Evolutionary conservation across 2,329 filamentous ascomycete genomes (phyloP).

Genomic region (Stagonosporopsis chrysanthemi): DNA sequence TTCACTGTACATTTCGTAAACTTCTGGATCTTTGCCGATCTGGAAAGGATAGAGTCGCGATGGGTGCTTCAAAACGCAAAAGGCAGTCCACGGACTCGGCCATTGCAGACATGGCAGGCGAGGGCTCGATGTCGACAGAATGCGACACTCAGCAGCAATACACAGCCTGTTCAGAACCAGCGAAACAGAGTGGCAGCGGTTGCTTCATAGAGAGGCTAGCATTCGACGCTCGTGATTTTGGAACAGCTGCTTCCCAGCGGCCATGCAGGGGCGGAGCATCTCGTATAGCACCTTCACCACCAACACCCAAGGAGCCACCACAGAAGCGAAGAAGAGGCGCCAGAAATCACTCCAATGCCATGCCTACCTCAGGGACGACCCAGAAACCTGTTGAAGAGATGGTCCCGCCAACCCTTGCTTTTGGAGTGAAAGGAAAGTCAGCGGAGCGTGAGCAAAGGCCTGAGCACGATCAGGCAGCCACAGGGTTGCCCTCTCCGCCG

Average conservation of each 20-base stretch:
- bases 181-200: background rate
- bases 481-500: slow-evolving; percentile 2
- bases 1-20: background rate
- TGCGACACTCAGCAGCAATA: background rate
- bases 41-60: background rate
- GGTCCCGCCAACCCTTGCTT: background rate
- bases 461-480: background rate
- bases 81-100: slow-evolving; percentile 14
- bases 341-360: background rate
- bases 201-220: background rate
- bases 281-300: background rate
- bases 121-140: background rate
- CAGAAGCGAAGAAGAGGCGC: background rate
- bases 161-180: background rate
- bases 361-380: background rate
- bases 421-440: slow-evolving; percentile 3
- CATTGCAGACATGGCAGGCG: slow-evolving; percentile 16
- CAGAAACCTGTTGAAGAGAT: background rate
- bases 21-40: background rate
- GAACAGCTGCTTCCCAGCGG: slow-evolving; percentile 12
- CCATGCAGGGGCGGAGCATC: slow-evolving; percentile 1
- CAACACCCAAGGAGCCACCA: background rate
- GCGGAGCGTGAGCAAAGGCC: slow-evolving; percentile 4
- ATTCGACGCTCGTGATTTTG: background rate
- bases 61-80: slow-evolving; percentile 13